Evolutionary conservation across 2,329 filamentous ascomycete genomes (phyloP).

Genomic region (Fonsecaea multimorphosa): DNA sequence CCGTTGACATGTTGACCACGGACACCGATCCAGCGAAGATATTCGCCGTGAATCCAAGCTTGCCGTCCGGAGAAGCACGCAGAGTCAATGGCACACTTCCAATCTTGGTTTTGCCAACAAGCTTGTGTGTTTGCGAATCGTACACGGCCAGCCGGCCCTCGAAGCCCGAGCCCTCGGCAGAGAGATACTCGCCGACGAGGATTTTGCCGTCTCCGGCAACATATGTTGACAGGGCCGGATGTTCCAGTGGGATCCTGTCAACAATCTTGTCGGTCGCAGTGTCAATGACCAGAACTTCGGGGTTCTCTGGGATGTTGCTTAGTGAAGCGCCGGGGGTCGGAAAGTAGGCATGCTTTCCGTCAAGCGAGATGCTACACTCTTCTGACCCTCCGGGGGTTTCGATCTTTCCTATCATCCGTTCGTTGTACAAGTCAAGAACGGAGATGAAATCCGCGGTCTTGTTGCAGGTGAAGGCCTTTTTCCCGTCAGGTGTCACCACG

Average conservation of each 20-base stretch:
- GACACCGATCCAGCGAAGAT: constrained; percentile 2
- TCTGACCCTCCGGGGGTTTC: constrained; percentile 3
- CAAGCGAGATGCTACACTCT: constrained; percentile 10
- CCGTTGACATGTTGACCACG: neutral
- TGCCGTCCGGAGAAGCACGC: neutral
- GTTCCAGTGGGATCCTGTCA: neutral
- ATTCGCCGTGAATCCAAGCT: constrained; percentile 10
- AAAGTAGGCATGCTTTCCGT: constrained; percentile 1
- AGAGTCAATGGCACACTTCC: constrained; percentile 6
- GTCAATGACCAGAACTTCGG: constrained; percentile 11
- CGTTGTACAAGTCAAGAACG: constrained; percentile 6
- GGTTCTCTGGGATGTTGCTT: neutral
- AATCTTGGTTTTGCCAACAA: neutral
- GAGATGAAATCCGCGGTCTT: constrained; percentile 10
- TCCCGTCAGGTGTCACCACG: constrained; percentile 9
- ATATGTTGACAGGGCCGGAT: constrained; percentile 1
- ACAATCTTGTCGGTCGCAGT: constrained; percentile 9
- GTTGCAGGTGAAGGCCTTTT: constrained; percentile 8
- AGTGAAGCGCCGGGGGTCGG: constrained; percentile 1
- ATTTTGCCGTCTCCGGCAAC: constrained; percentile 2
- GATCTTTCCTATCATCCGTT: constrained; percentile 8
- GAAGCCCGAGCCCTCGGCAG: neutral
- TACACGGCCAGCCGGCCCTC: constrained; percentile 1
- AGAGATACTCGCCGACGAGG: constrained; percentile 2
- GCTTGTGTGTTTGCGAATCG: neutral